Evolutionary conservation across 2,329 filamentous ascomycete genomes (phyloP), one percentile per base, ranked within the genome.

Genomic region (Dryadomyces sulphureus): DNA sequence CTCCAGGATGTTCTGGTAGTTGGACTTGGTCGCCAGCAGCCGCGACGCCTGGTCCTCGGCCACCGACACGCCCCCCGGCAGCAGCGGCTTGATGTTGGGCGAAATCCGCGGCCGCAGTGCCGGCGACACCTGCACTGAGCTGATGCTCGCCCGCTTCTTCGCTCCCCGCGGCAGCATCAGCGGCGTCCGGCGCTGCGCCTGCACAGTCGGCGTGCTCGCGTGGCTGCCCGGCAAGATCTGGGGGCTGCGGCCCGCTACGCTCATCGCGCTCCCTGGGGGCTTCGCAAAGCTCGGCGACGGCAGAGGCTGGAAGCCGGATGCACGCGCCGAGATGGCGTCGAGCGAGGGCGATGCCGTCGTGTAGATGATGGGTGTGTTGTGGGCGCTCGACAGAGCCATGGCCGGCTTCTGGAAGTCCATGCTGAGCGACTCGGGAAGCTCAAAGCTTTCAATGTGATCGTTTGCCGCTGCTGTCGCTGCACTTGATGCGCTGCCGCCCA

Each of bases 1-100:
- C 60, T 96, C 92, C 11, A 98, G 66, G 34, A 98, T 92, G 56
- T 95, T 94, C 57, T 96, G 90, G 57, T 98, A 98, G 58, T 98
- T 98, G 2, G 90, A 96, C 61, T 96, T 96, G 16, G 85, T 87
- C 32, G 89, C 85, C 24, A 98, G 72, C 39, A 96, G 73, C 24
- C 87, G 73, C n/a, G 76, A 80, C 0, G 77, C 72, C 2, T 75
- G 71, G 54, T 78, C 74, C 53, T 79, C 76, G 5, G 68, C 69
- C 1, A 73, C 68, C 47, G 70, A 63, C 30, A 50, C 43, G 3
- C 70, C 60, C 9, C 64, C 70, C 4, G 88, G 87, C 41, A 95
- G 72, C 20, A 95, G 63, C 9, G 92, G 90, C 60, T 94, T 94
- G 61, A 98, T 94, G 60, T 79, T 94, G 3, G 90, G 92, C 22